Conservation (phyloP, 805 yeast genomes). For the Candida dajiaensis region DNA sequence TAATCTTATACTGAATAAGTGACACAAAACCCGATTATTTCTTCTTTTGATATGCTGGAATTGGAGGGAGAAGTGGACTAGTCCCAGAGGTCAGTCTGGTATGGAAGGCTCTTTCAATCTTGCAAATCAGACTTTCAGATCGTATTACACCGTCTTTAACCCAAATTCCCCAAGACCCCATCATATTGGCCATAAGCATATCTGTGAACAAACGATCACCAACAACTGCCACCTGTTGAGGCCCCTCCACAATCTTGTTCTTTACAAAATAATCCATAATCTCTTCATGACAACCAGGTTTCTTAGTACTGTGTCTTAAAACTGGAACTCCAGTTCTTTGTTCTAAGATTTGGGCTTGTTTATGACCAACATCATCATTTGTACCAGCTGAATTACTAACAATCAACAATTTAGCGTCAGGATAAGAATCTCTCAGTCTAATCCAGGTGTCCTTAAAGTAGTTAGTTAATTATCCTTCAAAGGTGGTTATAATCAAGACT, state of each 20-base stretch:
- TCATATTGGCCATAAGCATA: conserved; percentile 86
- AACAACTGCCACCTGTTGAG: conserved; percentile 71
- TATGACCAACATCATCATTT: conserved; percentile 54
- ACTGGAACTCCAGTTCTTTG: conserved; percentile 61
- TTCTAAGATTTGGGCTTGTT: conserved; percentile 61
- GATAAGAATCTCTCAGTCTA: conserved; percentile 47
- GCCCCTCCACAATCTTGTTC: conserved; percentile 35
- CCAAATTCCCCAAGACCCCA: conserved; percentile 89
- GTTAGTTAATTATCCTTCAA: not conserved
- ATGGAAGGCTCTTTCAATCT: conserved; percentile 39
- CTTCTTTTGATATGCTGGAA: not conserved
- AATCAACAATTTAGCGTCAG: conserved; percentile 58
- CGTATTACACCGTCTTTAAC: conserved; percentile 65
- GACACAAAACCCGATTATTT: not conserved
- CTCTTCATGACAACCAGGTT: conserved; percentile 75
- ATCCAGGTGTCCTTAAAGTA: conserved; percentile 43
- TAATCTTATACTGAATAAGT: not conserved
- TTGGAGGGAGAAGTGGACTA: not conserved
- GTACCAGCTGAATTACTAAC: conserved; percentile 96
- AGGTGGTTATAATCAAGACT: not conserved
- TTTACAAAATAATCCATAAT: conserved; percentile 52
- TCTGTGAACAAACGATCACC: conserved; percentile 94
- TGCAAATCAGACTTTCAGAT: conserved; percentile 45
- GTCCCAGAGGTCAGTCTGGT: conserved; percentile 4
- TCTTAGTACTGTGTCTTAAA: conserved; percentile 65